Evolutionary conservation across 345 rosid species (phyloP).

Genomic region (Eucalyptus caleyi): DNA sequence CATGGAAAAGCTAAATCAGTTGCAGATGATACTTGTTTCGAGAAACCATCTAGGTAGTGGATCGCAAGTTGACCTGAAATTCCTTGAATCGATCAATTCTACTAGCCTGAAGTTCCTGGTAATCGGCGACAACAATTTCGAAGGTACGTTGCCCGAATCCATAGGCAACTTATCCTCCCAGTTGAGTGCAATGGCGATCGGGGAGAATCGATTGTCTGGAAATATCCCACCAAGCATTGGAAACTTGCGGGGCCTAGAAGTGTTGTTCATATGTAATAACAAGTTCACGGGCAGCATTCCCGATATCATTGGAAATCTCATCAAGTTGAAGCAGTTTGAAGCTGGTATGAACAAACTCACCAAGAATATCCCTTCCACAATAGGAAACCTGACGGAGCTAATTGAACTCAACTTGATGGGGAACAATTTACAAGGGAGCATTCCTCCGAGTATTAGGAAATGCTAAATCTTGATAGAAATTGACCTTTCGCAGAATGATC

Average conservation of each 20-base stretch:
- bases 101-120: neutral
- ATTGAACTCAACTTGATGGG: fast-evolving
- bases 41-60: neutral
- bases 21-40: neutral
- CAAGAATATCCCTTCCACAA: fast-evolving
- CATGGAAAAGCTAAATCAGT: neutral
- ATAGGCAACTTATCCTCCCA: neutral
- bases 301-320: too few relatives aligned
- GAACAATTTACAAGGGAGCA: too few relatives aligned
- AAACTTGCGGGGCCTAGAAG: too few relatives aligned
- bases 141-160: neutral
- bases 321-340: fast-evolving
- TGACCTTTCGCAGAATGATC: too few relatives aligned
- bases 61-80: neutral
- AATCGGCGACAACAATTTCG: neutral
- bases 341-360: fast-evolving
- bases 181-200: neutral
- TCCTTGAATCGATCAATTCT: neutral
- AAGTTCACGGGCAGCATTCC: too few relatives aligned
- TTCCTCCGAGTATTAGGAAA: too few relatives aligned
- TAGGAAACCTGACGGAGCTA: fast-evolving
- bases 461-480: too few relatives aligned
- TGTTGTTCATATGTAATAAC: fast-evolving
- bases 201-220: neutral
- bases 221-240: too few relatives aligned